Base-by-base conservation (phyloP, 495 filamentous ascomycete species). In the Durotheca rogersii region DNA sequence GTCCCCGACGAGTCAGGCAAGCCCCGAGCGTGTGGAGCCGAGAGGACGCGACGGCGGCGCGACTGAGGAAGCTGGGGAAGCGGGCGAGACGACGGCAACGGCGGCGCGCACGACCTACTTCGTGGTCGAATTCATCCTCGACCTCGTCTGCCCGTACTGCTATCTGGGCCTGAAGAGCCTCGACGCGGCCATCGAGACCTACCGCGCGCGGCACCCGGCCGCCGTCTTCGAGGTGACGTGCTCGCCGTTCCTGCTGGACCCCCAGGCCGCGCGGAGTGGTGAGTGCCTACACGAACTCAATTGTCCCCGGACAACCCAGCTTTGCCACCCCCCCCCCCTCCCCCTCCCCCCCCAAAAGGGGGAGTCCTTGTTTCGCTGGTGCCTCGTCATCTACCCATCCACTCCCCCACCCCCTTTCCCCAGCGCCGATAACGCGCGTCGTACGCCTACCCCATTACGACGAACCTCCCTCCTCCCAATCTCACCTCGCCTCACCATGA, bases 141-240 rank as follows among this genome's bases (percentile, higher is more conserved):
- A 95, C 70, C 86, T 82, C 14, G 75, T 93, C 53, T 96, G 90
- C 65, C 89, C 89, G 6, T 89, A 81, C 80, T 95, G 90, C 72
- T 95, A 89, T 66, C 74, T 95, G 38, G 88, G 87, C 52, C 83
- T 85, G 61, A 82, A 82, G 48, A 81, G 83, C 41, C 79, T 95
- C 30, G 75, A 83, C 19, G 66, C 66, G 21, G 89, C 84, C 20
- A 93, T 95, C 46, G 59, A 67, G 6, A 60, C 68, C 12, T 87
- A 87, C 72, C 75, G 73, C 51, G 48, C 67, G 20, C 57, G 61
- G 15, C 67, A 87, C 46, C 82, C 86, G 0, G 73, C 77, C 4
- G 72, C 73, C 12, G 67, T 69, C 15, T 94, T 94, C 69, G 75
- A 76, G 14, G 77, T 86, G 1, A 76, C 73, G 36, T 94, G 86